phyloP scores from a whole-genome alignment of 768 basidiomycete genomes.

The Leccinellum luteum region DNA sequence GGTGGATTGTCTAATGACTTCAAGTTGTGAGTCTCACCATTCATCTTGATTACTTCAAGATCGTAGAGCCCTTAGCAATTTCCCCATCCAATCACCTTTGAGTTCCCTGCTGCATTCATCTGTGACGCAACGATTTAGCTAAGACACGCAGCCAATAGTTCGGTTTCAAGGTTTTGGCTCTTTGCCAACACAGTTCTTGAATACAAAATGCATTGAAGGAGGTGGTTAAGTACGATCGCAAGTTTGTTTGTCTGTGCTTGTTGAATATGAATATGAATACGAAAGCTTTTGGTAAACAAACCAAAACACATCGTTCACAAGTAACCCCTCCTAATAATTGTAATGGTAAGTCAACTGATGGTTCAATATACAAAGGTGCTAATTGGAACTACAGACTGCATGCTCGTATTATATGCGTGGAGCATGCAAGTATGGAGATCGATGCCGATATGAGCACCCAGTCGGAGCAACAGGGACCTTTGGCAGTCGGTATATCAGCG shows the following conservation, averaged over 20 bases:
- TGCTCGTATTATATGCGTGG: constrained; percentile 66
- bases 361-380: not conserved
- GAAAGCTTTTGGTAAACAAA: constrained; percentile 12
- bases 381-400: constrained; percentile 39
- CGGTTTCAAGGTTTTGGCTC: no score
- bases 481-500: constrained; percentile 45
- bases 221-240: no score
- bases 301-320: not conserved
- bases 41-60: no score
- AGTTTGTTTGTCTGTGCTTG: constrained; percentile 15
- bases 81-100: no score
- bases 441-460: constrained; percentile 68
- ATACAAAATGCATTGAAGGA: no score
- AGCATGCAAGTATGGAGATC: constrained; percentile 60
- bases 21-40: no score
- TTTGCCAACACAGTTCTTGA: no score
- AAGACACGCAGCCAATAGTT: no score
- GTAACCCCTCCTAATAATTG: not conserved
- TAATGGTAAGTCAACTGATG: constrained; percentile 14
- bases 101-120: no score
- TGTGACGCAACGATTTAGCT: no score
- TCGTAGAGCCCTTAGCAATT: not conserved
- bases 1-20: no score
- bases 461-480: constrained; percentile 36
- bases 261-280: constrained; percentile 15